Evolutionary conservation across 805 yeast species (phyloP).

Genomic region (Teunomyces panamensis): DNA sequence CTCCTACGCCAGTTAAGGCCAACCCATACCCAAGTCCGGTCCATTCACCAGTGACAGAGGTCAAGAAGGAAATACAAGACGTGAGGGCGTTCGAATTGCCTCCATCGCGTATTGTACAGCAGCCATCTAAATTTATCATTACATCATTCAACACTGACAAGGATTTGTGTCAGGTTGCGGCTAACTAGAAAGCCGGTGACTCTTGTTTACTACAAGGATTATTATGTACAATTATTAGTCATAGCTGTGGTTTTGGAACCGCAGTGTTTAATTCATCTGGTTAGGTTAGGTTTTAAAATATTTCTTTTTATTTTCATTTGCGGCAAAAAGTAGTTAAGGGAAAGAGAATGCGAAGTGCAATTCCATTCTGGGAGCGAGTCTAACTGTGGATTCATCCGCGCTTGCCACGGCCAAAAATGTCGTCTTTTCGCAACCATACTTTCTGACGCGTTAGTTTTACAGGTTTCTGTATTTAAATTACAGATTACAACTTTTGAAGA

Average conservation of each 20-base stretch:
- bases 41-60: slow-evolving; percentile 22
- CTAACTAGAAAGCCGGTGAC: not conserved
- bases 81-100: slow-evolving; percentile 17
- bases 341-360: not conserved
- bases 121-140: slow-evolving; percentile 24
- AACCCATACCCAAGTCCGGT: slow-evolving; percentile 33
- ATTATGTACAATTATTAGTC: not conserved
- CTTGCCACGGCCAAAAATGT: slow-evolving; percentile 1
- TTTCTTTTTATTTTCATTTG: slow-evolving; percentile 3
- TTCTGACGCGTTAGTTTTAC: not conserved
- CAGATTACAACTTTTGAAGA: not conserved
- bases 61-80: slow-evolving; percentile 16
- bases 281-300: slow-evolving; percentile 1
- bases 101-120: slow-evolving; percentile 7
- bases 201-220: not conserved
- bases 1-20: slow-evolving; percentile 12
- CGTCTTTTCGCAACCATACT: not conserved
- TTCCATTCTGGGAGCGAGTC: not conserved
- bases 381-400: not conserved
- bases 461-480: not conserved
- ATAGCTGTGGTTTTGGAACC: not conserved
- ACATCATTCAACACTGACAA: slow-evolving; percentile 31
- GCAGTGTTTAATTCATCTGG: slow-evolving; percentile 2
- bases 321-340: slow-evolving; percentile 2
- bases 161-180: slow-evolving; percentile 21